These are phyloP conservation scores for Aspergillus sp. DNA, from an alignment of 2,329 filamentous ascomycete species.

Conservation along the genomic window DNA sequence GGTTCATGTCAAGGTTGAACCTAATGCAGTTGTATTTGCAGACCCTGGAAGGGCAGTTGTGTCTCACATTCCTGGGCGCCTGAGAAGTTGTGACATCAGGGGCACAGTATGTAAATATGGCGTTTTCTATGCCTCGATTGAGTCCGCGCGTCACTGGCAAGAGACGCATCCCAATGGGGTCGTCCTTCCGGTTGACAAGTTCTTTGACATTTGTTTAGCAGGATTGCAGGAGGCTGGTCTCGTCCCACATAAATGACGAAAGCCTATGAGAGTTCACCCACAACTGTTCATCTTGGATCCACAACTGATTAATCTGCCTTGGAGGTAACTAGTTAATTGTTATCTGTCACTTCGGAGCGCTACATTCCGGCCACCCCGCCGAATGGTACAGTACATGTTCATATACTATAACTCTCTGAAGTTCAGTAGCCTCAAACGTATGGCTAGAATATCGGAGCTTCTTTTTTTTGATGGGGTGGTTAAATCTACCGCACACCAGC, in stretches of 20 bases:
- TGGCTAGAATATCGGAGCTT: neutral
- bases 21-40: neutral
- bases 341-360: no score
- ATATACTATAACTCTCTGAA: neutral
- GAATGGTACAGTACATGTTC: neutral
- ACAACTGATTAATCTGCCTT: neutral
- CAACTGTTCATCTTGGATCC: neutral
- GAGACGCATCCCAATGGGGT: neutral
- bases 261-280: neutral
- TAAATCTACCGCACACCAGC: no score
- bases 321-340: no score
- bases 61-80: neutral
- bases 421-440: neutral
- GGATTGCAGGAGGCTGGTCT: neutral
- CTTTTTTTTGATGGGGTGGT: no score
- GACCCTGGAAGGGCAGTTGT: neutral
- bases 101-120: neutral
- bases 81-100: neutral
- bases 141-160: neutral
- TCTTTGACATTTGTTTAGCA: neutral
- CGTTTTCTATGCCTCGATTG: neutral
- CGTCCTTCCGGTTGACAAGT: neutral
- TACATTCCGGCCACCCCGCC: neutral
- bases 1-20: neutral
- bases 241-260: neutral